Evolutionary conservation across 1,139 yeast species (phyloP).

Genomic region (Yamadazyma blattariae): DNA sequence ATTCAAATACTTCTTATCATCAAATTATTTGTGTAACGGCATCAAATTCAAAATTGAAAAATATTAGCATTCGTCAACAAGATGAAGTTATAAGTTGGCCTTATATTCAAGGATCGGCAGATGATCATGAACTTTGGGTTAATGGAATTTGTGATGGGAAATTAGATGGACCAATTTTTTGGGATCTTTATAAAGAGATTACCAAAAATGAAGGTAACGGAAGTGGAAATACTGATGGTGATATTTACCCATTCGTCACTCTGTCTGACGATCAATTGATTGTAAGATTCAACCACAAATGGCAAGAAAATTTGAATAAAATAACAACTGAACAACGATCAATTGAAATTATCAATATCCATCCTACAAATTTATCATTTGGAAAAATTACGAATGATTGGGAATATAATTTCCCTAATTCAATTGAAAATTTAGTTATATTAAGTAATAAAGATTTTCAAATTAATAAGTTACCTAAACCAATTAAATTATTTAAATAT

Average conservation of each 20-base stretch:
- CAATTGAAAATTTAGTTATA: slow-evolving; percentile 17
- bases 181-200: slow-evolving; percentile 42
- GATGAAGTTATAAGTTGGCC: slow-evolving; percentile 19
- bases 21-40: slow-evolving; percentile 57
- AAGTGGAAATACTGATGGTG: too few species aligned
- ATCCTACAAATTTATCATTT: slow-evolving; percentile 27
- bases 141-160: slow-evolving; percentile 33
- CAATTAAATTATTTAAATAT: slow-evolving; percentile 15
- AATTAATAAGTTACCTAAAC: slow-evolving; percentile 19
- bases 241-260: slow-evolving; percentile 34
- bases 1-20: slow-evolving; percentile 8
- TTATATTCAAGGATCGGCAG: slow-evolving; percentile 91
- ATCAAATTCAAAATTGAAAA: slow-evolving; percentile 35
- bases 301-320: background rate
- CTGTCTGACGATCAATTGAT: slow-evolving; percentile 25
- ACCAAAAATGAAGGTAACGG: too few species aligned
- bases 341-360: background rate
- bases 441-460: slow-evolving; percentile 24
- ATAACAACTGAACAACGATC: too few species aligned
- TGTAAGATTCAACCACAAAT: slow-evolving; percentile 11
- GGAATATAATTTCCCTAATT: slow-evolving; percentile 2
- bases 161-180: slow-evolving; percentile 54
- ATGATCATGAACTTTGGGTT: slow-evolving; percentile 90
- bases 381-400: slow-evolving; percentile 25
- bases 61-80: slow-evolving; percentile 34